Evolutionary conservation across 2,329 filamentous ascomycete genomes (phyloP).

Genomic region (Fusarium beomiforme): DNA sequence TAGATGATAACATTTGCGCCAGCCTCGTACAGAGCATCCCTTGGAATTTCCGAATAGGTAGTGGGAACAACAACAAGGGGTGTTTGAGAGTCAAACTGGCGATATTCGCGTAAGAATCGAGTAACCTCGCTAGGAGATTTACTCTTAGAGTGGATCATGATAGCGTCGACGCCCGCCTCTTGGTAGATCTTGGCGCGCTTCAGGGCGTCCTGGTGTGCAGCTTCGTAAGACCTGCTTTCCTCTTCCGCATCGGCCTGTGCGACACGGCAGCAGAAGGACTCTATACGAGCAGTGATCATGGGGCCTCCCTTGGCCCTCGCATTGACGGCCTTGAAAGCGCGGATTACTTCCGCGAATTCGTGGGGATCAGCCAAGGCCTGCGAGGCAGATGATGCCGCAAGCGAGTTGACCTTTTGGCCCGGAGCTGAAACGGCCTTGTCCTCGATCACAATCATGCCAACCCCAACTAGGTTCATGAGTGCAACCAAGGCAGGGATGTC

Average conservation of each 20-base stretch:
- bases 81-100: background rate
- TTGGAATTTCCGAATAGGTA: conserved; percentile 1
- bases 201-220: background rate
- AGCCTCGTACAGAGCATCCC: conserved; percentile 1
- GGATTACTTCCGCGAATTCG: conserved; percentile 7
- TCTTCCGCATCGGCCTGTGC: background rate
- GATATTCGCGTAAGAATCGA: conserved; percentile 12
- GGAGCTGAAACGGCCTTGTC: conserved; percentile 19
- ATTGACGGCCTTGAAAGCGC: background rate
- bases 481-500: conserved; percentile 16
- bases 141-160: conserved; percentile 23
- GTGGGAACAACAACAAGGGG: conserved; percentile 8
- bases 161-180: conserved; percentile 13
- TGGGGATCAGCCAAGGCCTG: conserved; percentile 7
- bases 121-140: conserved; percentile 8
- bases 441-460: conserved; percentile 18
- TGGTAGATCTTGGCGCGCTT: conserved; percentile 12
- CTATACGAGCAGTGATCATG: conserved; percentile 4
- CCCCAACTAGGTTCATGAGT: conserved; percentile 8
- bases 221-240: background rate
- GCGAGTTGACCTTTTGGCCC: conserved; percentile 17
- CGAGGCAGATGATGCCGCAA: conserved; percentile 10
- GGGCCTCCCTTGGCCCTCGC: background rate
- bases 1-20: conserved; percentile 18
- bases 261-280: background rate